A percentile compares a stretch with the other conserved stretches of the same genome.
These are phyloP conservation scores for Metschnikowia shivogae DNA, from an alignment of 805 yeast genomes.

Conservation along the genomic window DNA sequence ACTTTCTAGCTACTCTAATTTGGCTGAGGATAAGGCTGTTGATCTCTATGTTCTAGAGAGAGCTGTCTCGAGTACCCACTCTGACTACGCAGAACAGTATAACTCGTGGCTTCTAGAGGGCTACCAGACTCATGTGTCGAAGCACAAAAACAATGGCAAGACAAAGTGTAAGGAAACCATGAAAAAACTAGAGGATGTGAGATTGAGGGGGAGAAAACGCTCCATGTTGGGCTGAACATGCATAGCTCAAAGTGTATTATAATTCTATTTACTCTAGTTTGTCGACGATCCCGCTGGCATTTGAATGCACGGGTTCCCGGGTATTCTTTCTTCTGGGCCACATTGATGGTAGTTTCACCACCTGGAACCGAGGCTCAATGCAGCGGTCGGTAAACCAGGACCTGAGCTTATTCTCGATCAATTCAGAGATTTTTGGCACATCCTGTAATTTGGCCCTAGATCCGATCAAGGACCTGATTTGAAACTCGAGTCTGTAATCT, in stretches of 20 bases:
- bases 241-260: too few species aligned
- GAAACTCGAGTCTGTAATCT: conserved; percentile 84
- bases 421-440: conserved; percentile 83
- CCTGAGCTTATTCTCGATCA: conserved; percentile 76
- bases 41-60: conserved; percentile 91
- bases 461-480: conserved; percentile 85
- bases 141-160: conserved; percentile 23
- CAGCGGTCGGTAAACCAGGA: conserved; percentile 91
- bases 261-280: conserved; percentile 12
- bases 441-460: conserved; percentile 88
- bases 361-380: conserved; percentile 90
- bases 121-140: conserved; percentile 36
- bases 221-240: conserved; percentile 70
- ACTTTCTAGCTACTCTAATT: conserved; percentile 65
- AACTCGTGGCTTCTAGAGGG: conserved; percentile 72
- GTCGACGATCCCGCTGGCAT: conserved; percentile 19
- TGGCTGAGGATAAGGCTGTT: conserved; percentile 94
- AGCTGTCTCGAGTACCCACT: conserved; percentile 88
- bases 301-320: conserved; percentile 26
- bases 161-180: conserved; percentile 50
- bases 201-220: conserved; percentile 91
- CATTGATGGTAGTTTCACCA: conserved; percentile 75
- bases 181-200: conserved; percentile 71
- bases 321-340: conserved; percentile 63
- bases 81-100: conserved; percentile 60